Percentiles rank a stretch among this genome's conserved stretches.
Evolutionary conservation across 2,329 filamentous ascomycete species (phyloP).

Genomic region (Colletotrichum phormii): DNA sequence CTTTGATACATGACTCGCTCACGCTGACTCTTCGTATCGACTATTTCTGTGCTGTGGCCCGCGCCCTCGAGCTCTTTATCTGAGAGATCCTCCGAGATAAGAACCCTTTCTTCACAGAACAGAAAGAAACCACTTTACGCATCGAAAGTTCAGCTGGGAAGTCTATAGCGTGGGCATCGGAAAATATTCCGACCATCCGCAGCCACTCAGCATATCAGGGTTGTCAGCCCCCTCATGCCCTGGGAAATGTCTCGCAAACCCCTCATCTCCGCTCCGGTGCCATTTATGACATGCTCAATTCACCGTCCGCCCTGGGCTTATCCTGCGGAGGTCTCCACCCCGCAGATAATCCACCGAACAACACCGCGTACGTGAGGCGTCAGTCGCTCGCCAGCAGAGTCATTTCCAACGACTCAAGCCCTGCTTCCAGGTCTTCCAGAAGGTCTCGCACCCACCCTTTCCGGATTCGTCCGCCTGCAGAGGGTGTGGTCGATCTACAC

Average conservation of each 20-base stretch:
- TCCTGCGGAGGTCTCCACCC: slow-evolving; percentile 32
- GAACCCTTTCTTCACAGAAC: neutral
- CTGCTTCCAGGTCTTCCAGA: neutral
- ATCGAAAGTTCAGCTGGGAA: neutral
- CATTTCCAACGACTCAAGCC: neutral
- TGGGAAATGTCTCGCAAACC: slow-evolving; percentile 1
- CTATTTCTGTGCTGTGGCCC: neutral
- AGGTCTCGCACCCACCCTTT: neutral
- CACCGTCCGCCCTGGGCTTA: neutral
- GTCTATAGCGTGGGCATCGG: neutral
- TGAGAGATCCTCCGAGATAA: neutral
- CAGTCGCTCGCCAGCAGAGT: neutral
- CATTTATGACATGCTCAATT: neutral
- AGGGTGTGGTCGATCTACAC: neutral
- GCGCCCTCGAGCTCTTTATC: neutral
- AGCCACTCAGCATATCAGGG: slow-evolving; percentile 11
- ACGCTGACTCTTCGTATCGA: neutral
- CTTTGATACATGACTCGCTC: neutral
- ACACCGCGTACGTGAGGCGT: neutral
- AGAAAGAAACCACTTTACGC: neutral
- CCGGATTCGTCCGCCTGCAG: neutral
- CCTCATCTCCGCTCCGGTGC: slow-evolving; percentile 2
- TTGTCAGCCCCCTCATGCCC: slow-evolving; percentile 1
- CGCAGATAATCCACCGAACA: slow-evolving; percentile 9
- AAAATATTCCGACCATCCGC: neutral